These are phyloP conservation scores for Lasiodiplodia citricola DNA, from an alignment of 2,329 filamentous ascomycete species.

Conservation along the genomic window DNA sequence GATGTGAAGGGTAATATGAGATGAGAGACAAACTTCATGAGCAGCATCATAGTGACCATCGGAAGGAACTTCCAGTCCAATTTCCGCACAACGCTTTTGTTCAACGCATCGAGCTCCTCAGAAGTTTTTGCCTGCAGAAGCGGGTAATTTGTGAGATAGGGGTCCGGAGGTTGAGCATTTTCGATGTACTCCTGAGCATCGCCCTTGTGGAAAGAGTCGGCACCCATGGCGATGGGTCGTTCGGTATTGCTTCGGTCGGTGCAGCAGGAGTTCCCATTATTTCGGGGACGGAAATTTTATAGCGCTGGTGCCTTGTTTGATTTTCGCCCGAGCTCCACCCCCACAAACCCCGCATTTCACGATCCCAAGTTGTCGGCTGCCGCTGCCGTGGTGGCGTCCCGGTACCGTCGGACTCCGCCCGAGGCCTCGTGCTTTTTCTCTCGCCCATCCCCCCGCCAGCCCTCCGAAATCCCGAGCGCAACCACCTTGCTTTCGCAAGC, in stretches of 20 bases:
- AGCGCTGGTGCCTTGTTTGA: background rate
- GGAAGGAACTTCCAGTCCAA: constrained; percentile 40
- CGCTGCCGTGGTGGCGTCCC: background rate
- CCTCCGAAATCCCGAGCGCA: background rate
- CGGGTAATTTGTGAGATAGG: background rate
- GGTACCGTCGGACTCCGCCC: background rate
- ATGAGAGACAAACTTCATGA: constrained; percentile 35
- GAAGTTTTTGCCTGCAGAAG: background rate
- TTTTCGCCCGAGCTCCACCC: background rate
- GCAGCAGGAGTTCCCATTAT: background rate
- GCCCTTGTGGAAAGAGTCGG: no score
- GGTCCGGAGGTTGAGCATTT: background rate
- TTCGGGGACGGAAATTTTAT: background rate
- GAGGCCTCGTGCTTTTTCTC: background rate
- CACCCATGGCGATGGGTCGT: background rate
- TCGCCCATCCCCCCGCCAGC: background rate
- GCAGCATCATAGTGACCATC: constrained; percentile 39
- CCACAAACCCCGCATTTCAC: background rate
- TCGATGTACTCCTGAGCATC: background rate
- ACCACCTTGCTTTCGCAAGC: background rate
- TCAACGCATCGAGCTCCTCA: constrained; percentile 27
- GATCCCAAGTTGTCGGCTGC: background rate
- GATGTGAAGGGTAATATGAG: background rate
- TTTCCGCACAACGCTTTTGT: constrained; percentile 31
- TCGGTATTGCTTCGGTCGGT: no score